Conservation (phyloP, 352 stramenopile species). For the Phytophthora crassamura region DNA sequence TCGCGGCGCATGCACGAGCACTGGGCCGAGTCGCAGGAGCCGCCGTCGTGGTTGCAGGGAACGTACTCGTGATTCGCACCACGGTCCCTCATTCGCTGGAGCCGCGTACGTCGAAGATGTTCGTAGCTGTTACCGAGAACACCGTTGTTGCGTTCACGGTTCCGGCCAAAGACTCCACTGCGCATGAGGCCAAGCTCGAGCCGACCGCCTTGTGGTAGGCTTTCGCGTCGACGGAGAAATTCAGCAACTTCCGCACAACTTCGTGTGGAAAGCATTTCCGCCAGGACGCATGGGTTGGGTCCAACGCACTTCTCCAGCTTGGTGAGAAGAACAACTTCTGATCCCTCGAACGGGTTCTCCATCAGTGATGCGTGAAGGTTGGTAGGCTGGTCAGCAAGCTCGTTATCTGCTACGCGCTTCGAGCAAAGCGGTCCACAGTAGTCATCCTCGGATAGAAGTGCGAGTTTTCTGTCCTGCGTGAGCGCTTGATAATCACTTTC, state of each 20-base stretch:
- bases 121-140: conserved; percentile 70
- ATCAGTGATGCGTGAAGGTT: background rate
- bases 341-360: conserved; percentile 39
- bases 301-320: conserved; percentile 51
- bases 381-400: conserved; percentile 1
- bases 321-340: conserved; percentile 53
- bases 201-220: conserved; percentile 13
- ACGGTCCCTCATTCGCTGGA: conserved; percentile 84
- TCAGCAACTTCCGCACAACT: conserved; percentile 50
- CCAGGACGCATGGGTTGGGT: conserved; percentile 48
- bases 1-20: conserved; percentile 86
- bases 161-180: conserved; percentile 18
- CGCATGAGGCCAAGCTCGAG: conserved; percentile 21
- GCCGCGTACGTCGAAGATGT: conserved; percentile 70
- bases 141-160: conserved; percentile 39
- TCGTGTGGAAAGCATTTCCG: conserved; percentile 47
- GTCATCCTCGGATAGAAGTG: conserved; percentile 32
- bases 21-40: conserved; percentile 63
- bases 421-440: conserved; percentile 38
- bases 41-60: conserved; percentile 66
- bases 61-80: conserved; percentile 79
- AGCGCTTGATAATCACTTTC: conserved; percentile 55
- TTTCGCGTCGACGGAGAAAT: conserved; percentile 23
- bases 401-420: conserved; percentile 11
- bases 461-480: conserved; percentile 36